Percentiles rank a stretch among this genome's conserved stretches.
These are phyloP conservation scores for Pseudohalonectria lignicola DNA, from an alignment of 2,329 filamentous ascomycete genomes.

Conservation along the genomic window DNA sequence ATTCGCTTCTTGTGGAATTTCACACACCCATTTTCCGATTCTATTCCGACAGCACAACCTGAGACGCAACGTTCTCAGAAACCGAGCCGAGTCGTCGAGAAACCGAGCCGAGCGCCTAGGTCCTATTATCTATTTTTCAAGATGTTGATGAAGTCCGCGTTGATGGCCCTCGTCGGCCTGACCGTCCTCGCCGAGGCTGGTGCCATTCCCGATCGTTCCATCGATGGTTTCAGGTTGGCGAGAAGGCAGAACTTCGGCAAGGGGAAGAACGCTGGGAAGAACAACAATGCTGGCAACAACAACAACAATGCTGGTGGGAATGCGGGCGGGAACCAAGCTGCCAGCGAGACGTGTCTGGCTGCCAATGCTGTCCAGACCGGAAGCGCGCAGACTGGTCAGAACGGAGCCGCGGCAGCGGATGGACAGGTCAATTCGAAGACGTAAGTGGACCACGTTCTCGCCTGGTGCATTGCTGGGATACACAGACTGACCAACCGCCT, in stretches of 20 bases:
- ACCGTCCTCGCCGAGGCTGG: constrained; percentile 32
- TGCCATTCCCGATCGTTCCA: constrained; percentile 16
- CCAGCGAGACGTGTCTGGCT: constrained; percentile 24
- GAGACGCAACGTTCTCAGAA: constrained; percentile 6
- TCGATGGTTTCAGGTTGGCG: constrained; percentile 6
- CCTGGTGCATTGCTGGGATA: background rate
- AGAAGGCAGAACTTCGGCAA: constrained; percentile 5
- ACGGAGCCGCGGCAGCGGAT: constrained; percentile 22
- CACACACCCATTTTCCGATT: constrained; percentile 4
- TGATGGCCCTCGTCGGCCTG: constrained; percentile 38
- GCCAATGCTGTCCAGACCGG: constrained; percentile 35
- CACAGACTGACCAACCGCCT: background rate
- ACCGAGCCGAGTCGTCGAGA: background rate
- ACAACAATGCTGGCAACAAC: constrained; percentile 11
- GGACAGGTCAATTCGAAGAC: constrained; percentile 42
- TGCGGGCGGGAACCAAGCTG: constrained; percentile 12
- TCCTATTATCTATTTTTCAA: constrained; percentile 17
- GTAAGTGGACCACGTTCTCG: constrained; percentile 20
- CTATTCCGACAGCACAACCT: background rate
- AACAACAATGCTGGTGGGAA: constrained; percentile 8
- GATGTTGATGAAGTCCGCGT: constrained; percentile 41
- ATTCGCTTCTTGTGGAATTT: constrained; percentile 15
- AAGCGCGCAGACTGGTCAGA: constrained; percentile 36
- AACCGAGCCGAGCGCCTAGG: background rate
- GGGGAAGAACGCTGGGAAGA: constrained; percentile 10